Base-by-base conservation (phyloP, 164 flowering plant species). In the Vitis rotundifolia region DNA sequence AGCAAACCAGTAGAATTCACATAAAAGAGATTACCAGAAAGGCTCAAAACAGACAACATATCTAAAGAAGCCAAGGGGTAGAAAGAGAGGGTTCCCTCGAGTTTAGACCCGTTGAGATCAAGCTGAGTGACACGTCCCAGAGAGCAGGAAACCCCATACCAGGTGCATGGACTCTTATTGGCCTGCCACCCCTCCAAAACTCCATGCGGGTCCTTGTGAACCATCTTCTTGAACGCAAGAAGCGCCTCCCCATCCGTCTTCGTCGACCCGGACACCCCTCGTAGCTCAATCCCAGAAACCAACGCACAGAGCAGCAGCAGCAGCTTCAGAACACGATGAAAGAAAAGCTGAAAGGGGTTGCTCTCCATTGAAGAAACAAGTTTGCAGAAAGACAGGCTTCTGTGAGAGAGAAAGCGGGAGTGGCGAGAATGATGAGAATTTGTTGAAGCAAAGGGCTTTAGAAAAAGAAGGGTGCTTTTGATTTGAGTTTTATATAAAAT, bases 121-220 rank as follows among this genome's bases (percentile, higher is more conserved):
- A 94, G 78, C 47, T 76, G 68, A 15, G 91, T 76, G 4, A 78
- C 89, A 70, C 97, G 69, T 18, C 85, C 82, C 2, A 61, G 69
- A 29, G 81, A 68, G 83, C 98, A 92, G 29, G 84, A 60, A 49
- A 94, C 85, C 9, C 98, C 97, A 55, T 76, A 50, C 95, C 97
- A 94, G 47, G 64, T 63, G 80, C 98, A 92, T 1, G 85, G 88
- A 73, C 64, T 77, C 59, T 58, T 83, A 13, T 26, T 64, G 2
- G 74, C 73, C 53, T 81, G 57, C 98, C 98, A 94, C 0, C 70
- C 70, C 0, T 88, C 78, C 0, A 94, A 63, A 47, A 81, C 85
- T 67, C 85, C 91, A 68, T 78, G 78, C 1, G 94, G 88, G 75
- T 94, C 97, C 22, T 79, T 77, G 26, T 77, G 78, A 51, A 94